A percentile compares a stretch with the other conserved stretches of the same genome.
Evolutionary conservation across 805 yeast genomes (phyloP).

Genomic region (Millerozyma acaciae): DNA sequence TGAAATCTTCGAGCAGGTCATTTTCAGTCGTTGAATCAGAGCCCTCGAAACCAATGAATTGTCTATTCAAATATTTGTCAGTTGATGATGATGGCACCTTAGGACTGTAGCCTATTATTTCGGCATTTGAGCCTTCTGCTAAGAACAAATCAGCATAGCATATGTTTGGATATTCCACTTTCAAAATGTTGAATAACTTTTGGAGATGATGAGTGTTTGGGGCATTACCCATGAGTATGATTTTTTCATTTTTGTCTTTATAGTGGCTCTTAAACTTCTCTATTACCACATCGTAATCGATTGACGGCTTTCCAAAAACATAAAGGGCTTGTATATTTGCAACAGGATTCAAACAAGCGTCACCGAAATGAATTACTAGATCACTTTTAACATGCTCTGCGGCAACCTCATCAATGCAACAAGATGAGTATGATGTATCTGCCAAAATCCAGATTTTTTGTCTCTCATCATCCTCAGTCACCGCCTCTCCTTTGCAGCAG

Average conservation of each 20-base stretch:
- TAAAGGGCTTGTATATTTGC: constrained; percentile 71
- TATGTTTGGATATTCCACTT: constrained; percentile 26
- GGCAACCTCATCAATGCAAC: constrained; percentile 96
- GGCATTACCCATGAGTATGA: constrained; percentile 73
- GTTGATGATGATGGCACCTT: constrained; percentile 1
- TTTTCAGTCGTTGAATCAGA: constrained; percentile 3
- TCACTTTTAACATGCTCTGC: constrained; percentile 89
- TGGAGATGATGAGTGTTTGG: constrained; percentile 51
- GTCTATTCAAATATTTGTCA: constrained; percentile 15
- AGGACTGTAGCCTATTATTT: constrained; percentile 41
- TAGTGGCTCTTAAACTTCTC: constrained; percentile 41
- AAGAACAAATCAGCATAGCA: constrained; percentile 31
- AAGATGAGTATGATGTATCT: constrained; percentile 91
- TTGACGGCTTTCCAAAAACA: constrained; percentile 66
- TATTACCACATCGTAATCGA: constrained; percentile 42
- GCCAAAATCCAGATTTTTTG: constrained; percentile 70
- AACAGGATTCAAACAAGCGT: constrained; percentile 84
- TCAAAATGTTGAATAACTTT: constrained; percentile 33
- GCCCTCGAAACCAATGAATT: constrained; percentile 12
- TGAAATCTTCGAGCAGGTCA: constrained; percentile 21
- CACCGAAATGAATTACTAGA: constrained; percentile 88
- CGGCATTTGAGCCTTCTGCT: constrained; percentile 25
- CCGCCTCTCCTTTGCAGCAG: constrained; percentile 2
- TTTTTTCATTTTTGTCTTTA: constrained; percentile 32
- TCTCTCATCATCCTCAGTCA: background rate